A percentile compares a stretch with the other conserved stretches of the same genome.
These are phyloP conservation scores for Sequoia sempervirens DNA, from an alignment of 75 land plant species.

Conservation along the genomic window DNA sequence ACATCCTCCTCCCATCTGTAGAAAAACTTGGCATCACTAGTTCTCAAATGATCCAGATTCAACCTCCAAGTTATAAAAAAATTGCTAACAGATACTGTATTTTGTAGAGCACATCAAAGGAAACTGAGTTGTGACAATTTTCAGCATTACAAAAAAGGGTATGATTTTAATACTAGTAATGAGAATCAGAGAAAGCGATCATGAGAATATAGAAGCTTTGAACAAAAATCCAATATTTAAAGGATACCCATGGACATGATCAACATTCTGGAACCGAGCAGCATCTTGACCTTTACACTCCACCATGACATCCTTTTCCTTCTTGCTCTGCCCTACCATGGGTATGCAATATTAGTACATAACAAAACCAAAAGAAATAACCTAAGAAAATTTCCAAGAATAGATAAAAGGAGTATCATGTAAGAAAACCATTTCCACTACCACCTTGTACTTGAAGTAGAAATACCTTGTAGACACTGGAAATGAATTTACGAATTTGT, in stretches of 20 bases:
- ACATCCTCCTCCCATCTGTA: constrained; percentile 92
- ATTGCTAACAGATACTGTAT: background rate
- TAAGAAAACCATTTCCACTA: background rate
- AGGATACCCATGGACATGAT: constrained; percentile 83
- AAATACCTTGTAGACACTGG: background rate
- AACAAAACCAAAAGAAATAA: background rate
- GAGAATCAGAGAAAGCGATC: background rate
- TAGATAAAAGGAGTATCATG: background rate
- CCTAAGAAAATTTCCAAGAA: background rate
- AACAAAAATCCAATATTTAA: background rate
- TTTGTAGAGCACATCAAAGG: background rate
- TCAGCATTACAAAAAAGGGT: background rate
- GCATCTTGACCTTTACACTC: constrained; percentile 98
- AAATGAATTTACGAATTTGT: background rate
- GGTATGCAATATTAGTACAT: background rate
- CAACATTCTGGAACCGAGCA: constrained; percentile 69
- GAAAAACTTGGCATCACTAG: constrained; percentile 1
- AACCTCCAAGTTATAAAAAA: background rate
- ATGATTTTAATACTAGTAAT: background rate
- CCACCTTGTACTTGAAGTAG: background rate
- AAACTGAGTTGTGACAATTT: background rate
- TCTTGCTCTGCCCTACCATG: constrained; percentile 50
- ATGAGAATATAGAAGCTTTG: background rate
- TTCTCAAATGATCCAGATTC: background rate
- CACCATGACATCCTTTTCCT: constrained; percentile 63